phyloP scores from a whole-genome alignment of 306 rosid species.

The Vachellia pachyceras region DNA sequence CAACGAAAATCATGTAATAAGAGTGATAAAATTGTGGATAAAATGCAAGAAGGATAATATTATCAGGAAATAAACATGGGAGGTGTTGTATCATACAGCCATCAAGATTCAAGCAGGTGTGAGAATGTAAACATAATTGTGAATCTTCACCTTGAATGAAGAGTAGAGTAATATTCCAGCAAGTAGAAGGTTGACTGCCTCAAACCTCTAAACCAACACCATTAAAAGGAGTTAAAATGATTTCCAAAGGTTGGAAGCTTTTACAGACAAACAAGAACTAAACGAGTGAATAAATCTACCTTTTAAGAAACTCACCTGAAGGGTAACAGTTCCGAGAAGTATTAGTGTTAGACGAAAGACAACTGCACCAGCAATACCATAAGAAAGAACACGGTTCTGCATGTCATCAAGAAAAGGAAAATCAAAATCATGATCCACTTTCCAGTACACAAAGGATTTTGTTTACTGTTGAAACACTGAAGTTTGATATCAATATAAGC shows the following conservation, averaged over 20 bases:
- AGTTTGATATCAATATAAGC: conserved; percentile 24
- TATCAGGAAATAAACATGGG: conserved; percentile 24
- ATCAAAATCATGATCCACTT: conserved; percentile 34
- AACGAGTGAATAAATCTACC: conserved; percentile 22
- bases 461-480: conserved; percentile 7
- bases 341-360: conserved; percentile 76
- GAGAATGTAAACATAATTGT: conserved; percentile 14
- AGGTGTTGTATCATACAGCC: not conserved
- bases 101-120: conserved; percentile 11
- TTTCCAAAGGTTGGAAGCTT: conserved; percentile 29
- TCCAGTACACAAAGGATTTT: not conserved
- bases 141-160: conserved; percentile 75
- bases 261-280: not conserved
- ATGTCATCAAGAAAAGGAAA: conserved; percentile 36
- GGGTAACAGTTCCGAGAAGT: conserved; percentile 83
- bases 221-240: conserved; percentile 36
- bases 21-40: conserved; percentile 31
- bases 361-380: conserved; percentile 91
- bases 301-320: conserved; percentile 61
- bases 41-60: conserved; percentile 22
- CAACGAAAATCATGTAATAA: conserved; percentile 25
- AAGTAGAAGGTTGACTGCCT: conserved; percentile 84
- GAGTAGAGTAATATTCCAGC: conserved; percentile 82
- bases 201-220: conserved; percentile 70
- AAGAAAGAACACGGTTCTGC: conserved; percentile 91